phyloP scores from a whole-genome alignment of 2,329 filamentous ascomycete species.

The Cercospora sp. region DNA sequence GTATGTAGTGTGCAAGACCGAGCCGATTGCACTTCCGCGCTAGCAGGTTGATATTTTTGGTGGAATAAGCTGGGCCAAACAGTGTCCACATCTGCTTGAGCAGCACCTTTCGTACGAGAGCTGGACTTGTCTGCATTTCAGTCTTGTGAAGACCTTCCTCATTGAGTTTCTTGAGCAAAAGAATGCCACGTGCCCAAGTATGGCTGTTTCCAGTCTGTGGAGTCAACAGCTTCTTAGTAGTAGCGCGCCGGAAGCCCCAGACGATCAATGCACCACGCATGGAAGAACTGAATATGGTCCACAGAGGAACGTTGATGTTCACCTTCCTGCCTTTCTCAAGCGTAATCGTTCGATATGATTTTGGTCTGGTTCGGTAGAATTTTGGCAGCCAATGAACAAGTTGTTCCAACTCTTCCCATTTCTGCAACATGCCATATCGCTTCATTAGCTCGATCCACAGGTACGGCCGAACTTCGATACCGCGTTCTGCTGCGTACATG shows the following conservation, averaged over 20 bases:
- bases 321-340: background rate
- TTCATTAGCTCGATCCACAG: conserved; percentile 61
- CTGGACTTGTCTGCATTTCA: conserved; percentile 20
- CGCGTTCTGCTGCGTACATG: conserved; percentile 40
- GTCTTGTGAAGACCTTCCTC: conserved; percentile 28
- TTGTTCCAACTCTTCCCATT: conserved; percentile 53
- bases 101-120: conserved; percentile 27
- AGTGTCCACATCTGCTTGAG: conserved; percentile 38
- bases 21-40: conserved; percentile 28
- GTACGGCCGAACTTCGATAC: conserved; percentile 45
- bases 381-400: conserved; percentile 55
- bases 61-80: conserved; percentile 38
- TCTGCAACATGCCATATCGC: conserved; percentile 58
- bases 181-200: conserved; percentile 37
- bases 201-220: conserved; percentile 6
- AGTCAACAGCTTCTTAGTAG: conserved; percentile 17
- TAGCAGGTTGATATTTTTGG: conserved; percentile 25
- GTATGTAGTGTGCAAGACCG: conserved; percentile 33
- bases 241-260: conserved; percentile 38
- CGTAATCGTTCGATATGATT: background rate
- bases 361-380: conserved; percentile 16
- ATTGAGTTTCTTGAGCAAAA: conserved; percentile 32
- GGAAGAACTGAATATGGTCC: conserved; percentile 25
- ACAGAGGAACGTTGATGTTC: conserved; percentile 1
- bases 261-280: conserved; percentile 37